phyloP scores from a whole-genome alignment of 371 early-diverging fungal species.

The Actinomortierella wolfii region DNA sequence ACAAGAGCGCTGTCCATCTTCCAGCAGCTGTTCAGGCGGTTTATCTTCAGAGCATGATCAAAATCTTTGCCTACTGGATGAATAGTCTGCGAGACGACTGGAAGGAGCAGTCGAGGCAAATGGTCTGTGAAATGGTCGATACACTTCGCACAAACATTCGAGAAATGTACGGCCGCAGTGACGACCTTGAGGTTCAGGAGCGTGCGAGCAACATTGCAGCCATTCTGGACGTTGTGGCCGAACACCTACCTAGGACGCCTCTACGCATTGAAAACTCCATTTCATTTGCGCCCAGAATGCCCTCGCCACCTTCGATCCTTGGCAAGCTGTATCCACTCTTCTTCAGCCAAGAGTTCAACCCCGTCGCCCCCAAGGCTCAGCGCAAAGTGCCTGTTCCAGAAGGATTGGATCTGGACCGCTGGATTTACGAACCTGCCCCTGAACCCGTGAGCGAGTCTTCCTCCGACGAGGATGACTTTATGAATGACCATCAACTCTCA shows the following conservation, averaged over 20 bases:
- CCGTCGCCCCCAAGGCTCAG: conserved; percentile 92
- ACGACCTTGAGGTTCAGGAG: conserved; percentile 86
- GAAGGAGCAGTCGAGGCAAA: conserved; percentile 59
- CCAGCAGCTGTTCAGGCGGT: conserved; percentile 69
- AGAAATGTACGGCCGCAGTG: conserved; percentile 49
- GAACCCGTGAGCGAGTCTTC: conserved; percentile 52
- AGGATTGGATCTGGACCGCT: conserved; percentile 84
- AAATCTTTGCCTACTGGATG: conserved; percentile 75
- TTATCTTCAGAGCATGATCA: conserved; percentile 76
- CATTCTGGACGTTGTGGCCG: conserved; percentile 58
- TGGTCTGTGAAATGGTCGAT: conserved; percentile 58
- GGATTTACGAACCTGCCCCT: conserved; percentile 77
- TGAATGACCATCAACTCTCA: conserved; percentile 34
- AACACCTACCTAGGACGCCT: conserved; percentile 35
- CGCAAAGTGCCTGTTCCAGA: conserved; percentile 88
- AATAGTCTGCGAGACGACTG: conserved; percentile 60
- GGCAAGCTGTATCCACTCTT: conserved; percentile 68
- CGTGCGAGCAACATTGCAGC: conserved; percentile 66
- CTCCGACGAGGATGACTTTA: conserved; percentile 44
- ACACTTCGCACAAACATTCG: conserved; percentile 36
- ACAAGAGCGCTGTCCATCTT: conserved; percentile 58
- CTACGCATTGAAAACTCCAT: conserved; percentile 42
- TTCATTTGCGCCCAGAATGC: conserved; percentile 40
- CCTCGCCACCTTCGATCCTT: conserved; percentile 43
- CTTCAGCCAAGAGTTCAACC: conserved; percentile 86